phyloP scores from a whole-genome alignment of 2,329 filamentous ascomycete species.

The Rosellinia necatrix region DNA sequence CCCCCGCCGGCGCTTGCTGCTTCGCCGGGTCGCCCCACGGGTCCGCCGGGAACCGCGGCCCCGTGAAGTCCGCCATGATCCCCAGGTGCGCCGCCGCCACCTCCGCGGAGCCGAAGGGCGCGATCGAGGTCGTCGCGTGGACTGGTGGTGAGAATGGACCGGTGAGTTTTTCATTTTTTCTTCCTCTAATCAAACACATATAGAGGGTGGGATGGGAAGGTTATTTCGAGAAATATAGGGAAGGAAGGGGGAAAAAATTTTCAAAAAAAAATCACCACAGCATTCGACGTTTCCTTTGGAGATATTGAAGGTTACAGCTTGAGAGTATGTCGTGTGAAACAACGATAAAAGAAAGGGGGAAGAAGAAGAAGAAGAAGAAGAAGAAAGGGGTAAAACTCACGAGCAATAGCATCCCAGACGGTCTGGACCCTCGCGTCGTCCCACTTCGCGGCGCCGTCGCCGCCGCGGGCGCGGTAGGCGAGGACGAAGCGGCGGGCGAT shows the following conservation, averaged over 20 bases:
- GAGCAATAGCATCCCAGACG: slow-evolving; percentile 24
- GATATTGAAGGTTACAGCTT: too few species aligned
- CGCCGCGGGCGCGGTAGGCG: slow-evolving; percentile 1
- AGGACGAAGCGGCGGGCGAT: slow-evolving; percentile 20
- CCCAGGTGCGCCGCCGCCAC: slow-evolving; percentile 28
- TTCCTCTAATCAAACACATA: too few species aligned
- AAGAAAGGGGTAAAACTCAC: too few species aligned
- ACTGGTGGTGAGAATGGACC: slow-evolving; percentile 14
- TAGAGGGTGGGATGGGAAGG: too few species aligned
- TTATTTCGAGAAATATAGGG: too few species aligned
- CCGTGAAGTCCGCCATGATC: slow-evolving; percentile 29
- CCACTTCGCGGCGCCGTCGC: slow-evolving; percentile 17
- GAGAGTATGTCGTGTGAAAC: too few species aligned
- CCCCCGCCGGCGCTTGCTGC: background rate
- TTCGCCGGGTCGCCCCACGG: slow-evolving; percentile 10
- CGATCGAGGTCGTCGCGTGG: slow-evolving; percentile 28
- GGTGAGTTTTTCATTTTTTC: too few species aligned
- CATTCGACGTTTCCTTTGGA: too few species aligned
- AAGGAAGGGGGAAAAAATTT: too few species aligned
- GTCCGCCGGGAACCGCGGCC: slow-evolving; percentile 24
- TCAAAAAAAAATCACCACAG: too few species aligned
- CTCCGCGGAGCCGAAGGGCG: slow-evolving; percentile 24
- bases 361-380: too few species aligned
- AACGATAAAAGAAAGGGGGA: background rate
- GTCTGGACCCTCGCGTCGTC: slow-evolving; percentile 10